Percentiles rank a stretch among this genome's conserved stretches.
These are phyloP conservation scores for Chrysoporthe austroafricana DNA, from an alignment of 2,329 filamentous ascomycete genomes.

Conservation along the genomic window DNA sequence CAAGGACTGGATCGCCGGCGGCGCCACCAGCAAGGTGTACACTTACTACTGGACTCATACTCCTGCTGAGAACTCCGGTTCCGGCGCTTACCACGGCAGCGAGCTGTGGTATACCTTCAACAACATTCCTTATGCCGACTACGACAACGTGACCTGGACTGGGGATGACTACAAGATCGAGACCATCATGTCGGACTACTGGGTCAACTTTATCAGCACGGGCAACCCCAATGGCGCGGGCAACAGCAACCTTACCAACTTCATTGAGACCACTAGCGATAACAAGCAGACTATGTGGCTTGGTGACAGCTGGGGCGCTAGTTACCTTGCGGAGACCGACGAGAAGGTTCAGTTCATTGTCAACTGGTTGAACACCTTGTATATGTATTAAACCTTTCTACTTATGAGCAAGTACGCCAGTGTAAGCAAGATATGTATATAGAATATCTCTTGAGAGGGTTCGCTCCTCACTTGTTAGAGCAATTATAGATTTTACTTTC, in stretches of 20 bases:
- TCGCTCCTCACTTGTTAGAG: background rate
- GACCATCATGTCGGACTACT: constrained; percentile 33
- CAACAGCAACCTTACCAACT: constrained; percentile 16
- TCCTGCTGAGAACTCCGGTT: constrained; percentile 31
- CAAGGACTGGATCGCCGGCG: constrained; percentile 33
- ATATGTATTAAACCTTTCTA: background rate
- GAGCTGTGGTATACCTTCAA: constrained; percentile 40
- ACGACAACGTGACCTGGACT: background rate
- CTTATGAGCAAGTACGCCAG: background rate
- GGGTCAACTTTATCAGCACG: constrained; percentile 22
- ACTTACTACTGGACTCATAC: constrained; percentile 38
- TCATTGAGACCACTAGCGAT: constrained; percentile 16
- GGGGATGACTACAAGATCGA: background rate
- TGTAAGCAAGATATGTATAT: background rate
- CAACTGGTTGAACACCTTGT: background rate
- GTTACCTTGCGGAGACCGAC: background rate
- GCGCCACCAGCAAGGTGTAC: constrained; percentile 34
- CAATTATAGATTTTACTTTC: background rate
- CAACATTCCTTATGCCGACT: constrained; percentile 34
- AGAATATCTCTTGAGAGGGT: background rate
- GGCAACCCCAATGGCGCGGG: constrained; percentile 19
- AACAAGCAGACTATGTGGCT: constrained; percentile 15
- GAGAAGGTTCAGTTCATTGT: background rate
- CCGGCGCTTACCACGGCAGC: constrained; percentile 37
- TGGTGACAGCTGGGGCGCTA: constrained; percentile 14